phyloP scores from a whole-genome alignment of 495 filamentous ascomycete species.

The Neurospora sp. region DNA sequence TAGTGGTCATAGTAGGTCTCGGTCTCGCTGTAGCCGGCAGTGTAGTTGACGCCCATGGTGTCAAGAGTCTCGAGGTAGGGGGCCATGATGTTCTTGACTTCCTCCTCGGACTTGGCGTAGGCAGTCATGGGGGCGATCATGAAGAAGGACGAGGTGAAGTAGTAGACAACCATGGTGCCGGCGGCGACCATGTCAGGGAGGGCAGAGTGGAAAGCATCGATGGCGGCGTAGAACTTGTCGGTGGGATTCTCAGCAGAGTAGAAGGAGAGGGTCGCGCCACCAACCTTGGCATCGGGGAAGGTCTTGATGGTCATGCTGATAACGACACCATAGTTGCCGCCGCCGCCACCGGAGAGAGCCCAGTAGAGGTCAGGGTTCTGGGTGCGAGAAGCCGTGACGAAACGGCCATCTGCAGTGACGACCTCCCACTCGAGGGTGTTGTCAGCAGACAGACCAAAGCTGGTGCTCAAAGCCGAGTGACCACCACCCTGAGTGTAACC shows the following conservation, averaged over 20 bases:
- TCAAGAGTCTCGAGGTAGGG: conserved; percentile 24
- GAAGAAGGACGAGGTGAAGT: conserved; percentile 39
- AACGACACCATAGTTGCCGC: conserved; percentile 41
- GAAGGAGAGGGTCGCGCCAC: conserved; percentile 23
- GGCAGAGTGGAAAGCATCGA: conserved; percentile 19
- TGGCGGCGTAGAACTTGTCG: conserved; percentile 32
- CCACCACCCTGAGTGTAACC: conserved; percentile 55
- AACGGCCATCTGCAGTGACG: conserved; percentile 37
- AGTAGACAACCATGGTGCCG: conserved; percentile 32
- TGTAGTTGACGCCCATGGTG: conserved; percentile 21
- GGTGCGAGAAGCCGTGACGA: conserved; percentile 37
- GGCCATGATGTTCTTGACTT: conserved; percentile 24
- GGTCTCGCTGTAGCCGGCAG: conserved; percentile 18
- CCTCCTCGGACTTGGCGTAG: conserved; percentile 22
- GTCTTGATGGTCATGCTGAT: conserved; percentile 32
- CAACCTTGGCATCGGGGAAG: conserved; percentile 25
- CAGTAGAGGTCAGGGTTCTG: conserved; percentile 48
- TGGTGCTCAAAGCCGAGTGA: conserved; percentile 42
- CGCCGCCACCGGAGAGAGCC: conserved; percentile 49
- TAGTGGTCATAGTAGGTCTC: conserved; percentile 38
- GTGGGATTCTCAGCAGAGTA: conserved; percentile 18
- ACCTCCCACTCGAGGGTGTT: conserved; percentile 51
- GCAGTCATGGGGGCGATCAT: conserved; percentile 32
- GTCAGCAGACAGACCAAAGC: conserved; percentile 52
- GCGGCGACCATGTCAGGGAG: conserved; percentile 15